Evolutionary conservation across 2,329 filamentous ascomycete species (phyloP).

Genomic region (Aspergillus fumigatus): DNA sequence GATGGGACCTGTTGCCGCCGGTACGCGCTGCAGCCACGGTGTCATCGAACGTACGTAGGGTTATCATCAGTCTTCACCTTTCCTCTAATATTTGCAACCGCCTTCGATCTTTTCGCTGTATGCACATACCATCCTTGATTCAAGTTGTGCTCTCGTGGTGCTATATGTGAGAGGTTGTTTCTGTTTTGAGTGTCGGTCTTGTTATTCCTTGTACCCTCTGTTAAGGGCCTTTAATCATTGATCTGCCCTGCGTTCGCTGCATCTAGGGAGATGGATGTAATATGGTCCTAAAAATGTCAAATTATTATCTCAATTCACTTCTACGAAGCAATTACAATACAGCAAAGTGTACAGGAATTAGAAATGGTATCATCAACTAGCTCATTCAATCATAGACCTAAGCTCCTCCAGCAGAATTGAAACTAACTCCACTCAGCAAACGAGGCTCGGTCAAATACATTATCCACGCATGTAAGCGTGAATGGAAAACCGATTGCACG

Average conservation of each 20-base stretch:
- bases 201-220: neutral
- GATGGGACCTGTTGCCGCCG: constrained; percentile 38
- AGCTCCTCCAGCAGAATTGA: neutral
- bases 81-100: no score
- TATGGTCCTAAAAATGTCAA: no score
- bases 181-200: neutral
- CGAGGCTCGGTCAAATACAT: neutral
- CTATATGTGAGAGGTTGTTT: neutral
- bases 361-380: constrained; percentile 2
- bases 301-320: neutral
- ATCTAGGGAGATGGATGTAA: neutral
- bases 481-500: neutral
- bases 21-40: constrained; percentile 30
- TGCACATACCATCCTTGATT: neutral
- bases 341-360: neutral
- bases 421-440: neutral
- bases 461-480: neutral
- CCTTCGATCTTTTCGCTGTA: neutral
- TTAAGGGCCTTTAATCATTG: neutral
- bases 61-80: neutral
- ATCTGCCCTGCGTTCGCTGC: neutral
- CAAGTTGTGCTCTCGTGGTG: neutral
- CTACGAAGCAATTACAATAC: neutral
- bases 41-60: constrained; percentile 9
- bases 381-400: constrained; percentile 2